Evolutionary conservation across 495 filamentous ascomycete genomes (phyloP), one percentile per base, ranked within the genome.

Genomic region (Sphaerosporella brunnea): DNA sequence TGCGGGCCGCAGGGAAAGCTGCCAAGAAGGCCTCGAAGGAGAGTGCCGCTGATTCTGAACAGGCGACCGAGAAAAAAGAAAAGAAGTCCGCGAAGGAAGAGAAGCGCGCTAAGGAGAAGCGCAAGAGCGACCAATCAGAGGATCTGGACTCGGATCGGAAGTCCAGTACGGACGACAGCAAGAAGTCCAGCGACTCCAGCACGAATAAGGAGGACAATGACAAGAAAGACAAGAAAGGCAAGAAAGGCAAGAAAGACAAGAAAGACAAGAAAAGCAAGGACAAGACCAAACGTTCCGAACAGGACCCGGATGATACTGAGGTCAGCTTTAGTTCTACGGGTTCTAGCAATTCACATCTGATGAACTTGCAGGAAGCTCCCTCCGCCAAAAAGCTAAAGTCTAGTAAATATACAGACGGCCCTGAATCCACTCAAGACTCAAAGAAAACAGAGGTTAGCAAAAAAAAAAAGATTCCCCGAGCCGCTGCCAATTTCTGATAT

Each of bases 301-400:
- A 15, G 4, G 32, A 25, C 18, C 32, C 16, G 21, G 45, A 34
- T 21, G 30, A 52, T 8, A 64, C 59, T 53, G 56, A 64, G 51
- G 28, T 32, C 50, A 53, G 45, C 20, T 9, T n/a, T 4, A 32
- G 28, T 13, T 13, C 5, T 20, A 39, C 28, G 28, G 28, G 28
- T 13, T 32, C 13, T 13, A 32, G 13, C 28, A 32, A 32, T 32
- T 13, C 28, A 50, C 34, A 45, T 15, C 26, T 21, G 11, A 47
- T 45, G 32, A 26, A 36, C 26, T 19, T 41, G n/a, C 44, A 50
- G 19, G 38, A 9, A 10, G 19, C 37, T 18, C 20, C 37, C 7
- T 23, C 28, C 37, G 3, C 44, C n/a, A 24, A 16, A n/a, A n/a
- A n/a, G 26, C n/a, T 47, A 19, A n/a, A 16, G 24, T 30, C 7